These are phyloP conservation scores for Alternaria sp. DNA, from an alignment of 2,329 filamentous ascomycete genomes.

Conservation along the genomic window DNA sequence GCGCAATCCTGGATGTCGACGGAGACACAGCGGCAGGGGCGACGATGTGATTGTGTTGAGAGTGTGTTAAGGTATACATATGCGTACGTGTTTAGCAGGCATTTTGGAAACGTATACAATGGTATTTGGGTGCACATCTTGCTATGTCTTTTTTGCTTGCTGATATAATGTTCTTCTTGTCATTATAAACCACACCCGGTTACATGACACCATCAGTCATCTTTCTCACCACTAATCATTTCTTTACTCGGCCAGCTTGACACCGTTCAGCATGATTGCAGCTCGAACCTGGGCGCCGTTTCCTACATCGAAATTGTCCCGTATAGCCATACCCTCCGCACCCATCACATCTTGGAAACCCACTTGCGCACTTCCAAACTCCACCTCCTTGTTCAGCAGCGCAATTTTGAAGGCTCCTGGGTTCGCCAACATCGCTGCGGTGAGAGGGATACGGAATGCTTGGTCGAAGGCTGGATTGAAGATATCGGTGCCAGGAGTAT, in stretches of 20 bases:
- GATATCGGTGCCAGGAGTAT: constrained; percentile 58
- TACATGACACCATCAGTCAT: not conserved
- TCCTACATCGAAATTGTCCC: constrained; percentile 38
- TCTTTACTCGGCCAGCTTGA: constrained; percentile 26
- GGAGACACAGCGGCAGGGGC: constrained; percentile 44
- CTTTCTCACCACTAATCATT: not conserved
- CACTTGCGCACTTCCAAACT: constrained; percentile 37
- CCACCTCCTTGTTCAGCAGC: constrained; percentile 39
- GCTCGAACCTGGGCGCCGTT: constrained; percentile 33
- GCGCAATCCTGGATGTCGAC: constrained; percentile 41
- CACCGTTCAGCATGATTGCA: constrained; percentile 34
- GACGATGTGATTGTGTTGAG: constrained; percentile 36
- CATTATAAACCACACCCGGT: not conserved
- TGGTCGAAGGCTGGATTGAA: constrained; percentile 60
- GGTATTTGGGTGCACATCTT: not conserved
- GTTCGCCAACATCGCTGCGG: constrained; percentile 38
- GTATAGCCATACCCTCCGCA: constrained; percentile 31
- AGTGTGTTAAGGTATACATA: not conserved
- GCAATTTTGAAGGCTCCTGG: constrained; percentile 34
- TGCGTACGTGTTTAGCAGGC: not conserved
- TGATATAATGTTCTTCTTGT: not conserved
- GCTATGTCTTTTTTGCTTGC: not conserved
- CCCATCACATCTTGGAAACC: constrained; percentile 36
- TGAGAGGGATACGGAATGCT: constrained; percentile 56
- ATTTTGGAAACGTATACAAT: not conserved